Percentiles rank a stretch among this genome's conserved stretches.
Conservation (phyloP, 257 asterid genomes). For the Paulownia fortunei region DNA sequence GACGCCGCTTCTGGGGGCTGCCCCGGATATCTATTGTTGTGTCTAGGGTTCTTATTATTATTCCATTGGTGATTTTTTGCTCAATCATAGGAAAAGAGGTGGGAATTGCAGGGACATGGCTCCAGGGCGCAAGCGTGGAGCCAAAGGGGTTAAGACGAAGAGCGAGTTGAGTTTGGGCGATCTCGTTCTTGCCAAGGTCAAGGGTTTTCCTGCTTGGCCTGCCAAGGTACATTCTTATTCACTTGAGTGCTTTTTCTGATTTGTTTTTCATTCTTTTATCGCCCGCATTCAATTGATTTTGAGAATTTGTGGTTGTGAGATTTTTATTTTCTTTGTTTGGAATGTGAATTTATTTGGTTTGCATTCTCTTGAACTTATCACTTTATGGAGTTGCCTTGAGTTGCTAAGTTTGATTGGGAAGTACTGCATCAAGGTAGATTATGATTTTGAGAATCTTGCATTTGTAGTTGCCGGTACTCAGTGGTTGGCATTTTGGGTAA, state of each 20-base stretch:
- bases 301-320: neutral
- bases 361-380: conserved; percentile 4
- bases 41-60: conserved; percentile 39
- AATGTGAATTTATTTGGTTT: conserved; percentile 12
- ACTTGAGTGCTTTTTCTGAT: neutral
- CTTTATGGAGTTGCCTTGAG: conserved; percentile 25
- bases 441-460: conserved; percentile 17
- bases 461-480: conserved; percentile 1
- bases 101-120: conserved; percentile 56
- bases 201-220: conserved; percentile 95
- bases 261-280: neutral
- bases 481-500: neutral
- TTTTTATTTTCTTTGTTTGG: neutral
- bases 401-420: conserved; percentile 34
- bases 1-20: conserved; percentile 35
- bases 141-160: conserved; percentile 58
- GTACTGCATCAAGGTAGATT: conserved; percentile 16
- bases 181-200: conserved; percentile 93
- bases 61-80: conserved; percentile 21
- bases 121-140: conserved; percentile 80
- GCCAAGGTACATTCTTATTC: conserved; percentile 69
- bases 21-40: conserved; percentile 24
- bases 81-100: conserved; percentile 28
- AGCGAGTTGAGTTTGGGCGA: conserved; percentile 76
- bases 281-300: neutral